phyloP scores from a whole-genome alignment of 2,329 filamentous ascomycete species.

The Colletotrichum sansevieriae region DNA sequence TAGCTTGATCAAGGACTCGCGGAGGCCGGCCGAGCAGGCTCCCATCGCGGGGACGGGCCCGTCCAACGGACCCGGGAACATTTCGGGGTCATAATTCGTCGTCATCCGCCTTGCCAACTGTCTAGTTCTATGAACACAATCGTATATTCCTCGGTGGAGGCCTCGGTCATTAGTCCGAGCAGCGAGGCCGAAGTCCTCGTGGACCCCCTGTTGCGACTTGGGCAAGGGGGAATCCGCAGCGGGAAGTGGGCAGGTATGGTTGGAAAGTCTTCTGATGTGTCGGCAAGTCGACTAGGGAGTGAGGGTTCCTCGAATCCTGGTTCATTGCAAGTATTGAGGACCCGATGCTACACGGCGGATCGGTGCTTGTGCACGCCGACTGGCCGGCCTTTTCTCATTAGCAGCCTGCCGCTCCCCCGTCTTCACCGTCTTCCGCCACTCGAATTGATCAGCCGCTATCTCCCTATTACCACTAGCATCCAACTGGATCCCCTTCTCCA shows the following conservation, averaged over 20 bases:
- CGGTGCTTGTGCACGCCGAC: slow-evolving; percentile 34
- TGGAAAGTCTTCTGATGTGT: slow-evolving; percentile 16
- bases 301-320: background rate
- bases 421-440: background rate
- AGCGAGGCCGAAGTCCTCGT: slow-evolving; percentile 22
- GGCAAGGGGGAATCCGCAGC: slow-evolving; percentile 7
- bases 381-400: slow-evolving; percentile 10
- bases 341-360: slow-evolving; percentile 13
- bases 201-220: slow-evolving; percentile 12
- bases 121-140: slow-evolving; percentile 1
- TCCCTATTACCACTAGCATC: background rate
- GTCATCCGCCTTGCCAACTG: slow-evolving; percentile 9
- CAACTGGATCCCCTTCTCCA: background rate
- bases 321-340: background rate
- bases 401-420: slow-evolving; percentile 10
- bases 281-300: background rate
- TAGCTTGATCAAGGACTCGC: background rate
- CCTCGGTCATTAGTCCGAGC: slow-evolving; percentile 15
- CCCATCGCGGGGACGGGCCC: background rate
- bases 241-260: slow-evolving; percentile 11
- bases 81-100: background rate
- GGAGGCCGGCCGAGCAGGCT: slow-evolving; percentile 15
- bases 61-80: slow-evolving; percentile 2
- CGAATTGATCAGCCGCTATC: slow-evolving; percentile 2
- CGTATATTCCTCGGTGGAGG: background rate